Base-by-base conservation (phyloP, 768 basidiomycete genomes). In the Mycena amicta region DNA sequence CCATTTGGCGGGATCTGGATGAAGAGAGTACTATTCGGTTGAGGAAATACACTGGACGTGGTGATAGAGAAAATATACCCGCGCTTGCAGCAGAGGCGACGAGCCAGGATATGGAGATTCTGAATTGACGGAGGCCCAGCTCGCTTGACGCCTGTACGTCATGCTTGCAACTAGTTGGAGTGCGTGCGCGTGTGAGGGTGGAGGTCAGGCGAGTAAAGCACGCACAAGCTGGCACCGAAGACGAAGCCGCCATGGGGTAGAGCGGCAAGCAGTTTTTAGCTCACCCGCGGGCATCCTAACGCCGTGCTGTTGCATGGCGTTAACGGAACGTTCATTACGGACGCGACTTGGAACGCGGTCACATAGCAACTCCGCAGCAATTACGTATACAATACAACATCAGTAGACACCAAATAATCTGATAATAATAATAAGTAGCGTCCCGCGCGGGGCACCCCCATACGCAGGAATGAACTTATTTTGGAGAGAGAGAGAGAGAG, bases 1-100 rank as follows among this genome's bases (percentile, higher is more conserved):
- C 86, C 87, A 88, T 43, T 78, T 73, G 23, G 74, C 74, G 1
- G 86, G 85, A 64, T 87, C 83, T 11, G 80, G 74, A 0, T 80
- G 73, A 41, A 87, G 74, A 2, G 80, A 75, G 65, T 81, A 85
- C 87, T 78, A 45, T 0, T 28, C 43, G 22, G 46, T n/a, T 22
- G 49, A 26, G 52, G 55, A 45, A 27, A 49, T 28, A 28, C 12
- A 50, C 39, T 50, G 29, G 15, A 28, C 23, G 26, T 3, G 23
- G 58, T 57, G 13, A 51, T 15, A 3, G 53, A n/a, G 71, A 72
- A 62, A 66, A 68, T 53, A 65, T 60, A 58, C 61, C 57, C 60
- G 60, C 47, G 61, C 56, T 50, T 65, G 63, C 23, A 61, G 23
- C 18, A 56, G 56, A 26, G 52, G 49, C 6, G 62, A 60, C 27